Evolutionary conservation across 768 basidiomycete genomes (phyloP).

Genomic region (Hysterangium stoloniferum): DNA sequence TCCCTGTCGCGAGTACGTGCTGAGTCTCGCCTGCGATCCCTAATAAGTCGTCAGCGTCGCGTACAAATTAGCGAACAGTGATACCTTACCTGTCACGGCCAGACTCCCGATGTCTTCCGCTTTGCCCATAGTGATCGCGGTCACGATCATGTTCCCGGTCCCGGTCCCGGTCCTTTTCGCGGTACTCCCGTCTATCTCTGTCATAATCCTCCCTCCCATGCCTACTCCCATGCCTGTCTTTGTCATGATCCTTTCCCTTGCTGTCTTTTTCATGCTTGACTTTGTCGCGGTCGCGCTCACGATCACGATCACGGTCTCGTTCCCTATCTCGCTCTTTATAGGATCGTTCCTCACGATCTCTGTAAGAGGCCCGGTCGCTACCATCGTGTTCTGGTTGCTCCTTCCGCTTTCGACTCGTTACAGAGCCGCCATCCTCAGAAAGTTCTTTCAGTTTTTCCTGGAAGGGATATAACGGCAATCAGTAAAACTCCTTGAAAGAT

Average conservation of each 20-base stretch:
- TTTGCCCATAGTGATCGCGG: constrained; percentile 12
- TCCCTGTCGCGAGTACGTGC: neutral
- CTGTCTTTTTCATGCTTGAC: constrained; percentile 28
- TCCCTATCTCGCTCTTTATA: constrained; percentile 18
- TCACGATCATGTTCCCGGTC: constrained; percentile 16
- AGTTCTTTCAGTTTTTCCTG: constrained; percentile 65
- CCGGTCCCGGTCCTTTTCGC: constrained; percentile 13
- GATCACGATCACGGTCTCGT: constrained; percentile 24
- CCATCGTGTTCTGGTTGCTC: constrained; percentile 48
- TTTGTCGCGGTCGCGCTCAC: constrained; percentile 29
- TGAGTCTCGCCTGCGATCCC: constrained; percentile 1
- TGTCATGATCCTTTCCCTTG: constrained; percentile 10
- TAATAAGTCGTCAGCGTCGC: constrained; percentile 38
- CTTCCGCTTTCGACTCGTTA: constrained; percentile 73
- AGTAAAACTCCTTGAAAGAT: neutral
- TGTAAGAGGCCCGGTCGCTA: constrained; percentile 27
- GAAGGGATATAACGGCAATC: too few species aligned
- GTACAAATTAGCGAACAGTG: too few species aligned
- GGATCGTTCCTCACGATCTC: constrained; percentile 17
- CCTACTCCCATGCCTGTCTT: constrained; percentile 6
- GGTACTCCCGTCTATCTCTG: constrained; percentile 9
- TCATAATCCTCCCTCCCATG: constrained; percentile 13
- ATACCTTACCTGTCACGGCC: constrained; percentile 30
- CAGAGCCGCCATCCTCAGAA: constrained; percentile 77
- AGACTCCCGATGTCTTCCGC: constrained; percentile 22